phyloP scores from a whole-genome alignment of 441 rosid species.

The Pelargonium cotyledonis region DNA sequence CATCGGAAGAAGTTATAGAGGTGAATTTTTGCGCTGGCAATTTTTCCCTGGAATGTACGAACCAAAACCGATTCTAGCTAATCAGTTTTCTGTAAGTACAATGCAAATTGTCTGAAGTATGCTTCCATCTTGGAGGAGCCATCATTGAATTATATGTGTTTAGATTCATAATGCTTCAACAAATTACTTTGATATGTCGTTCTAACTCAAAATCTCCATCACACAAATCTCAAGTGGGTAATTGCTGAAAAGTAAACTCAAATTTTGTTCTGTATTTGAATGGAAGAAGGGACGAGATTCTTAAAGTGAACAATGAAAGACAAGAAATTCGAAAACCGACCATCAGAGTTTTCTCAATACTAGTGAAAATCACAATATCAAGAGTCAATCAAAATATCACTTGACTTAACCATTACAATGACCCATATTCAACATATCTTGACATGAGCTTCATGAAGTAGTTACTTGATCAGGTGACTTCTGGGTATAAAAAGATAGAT shows the following conservation, averaged over 20 bases:
- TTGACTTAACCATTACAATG: not conserved
- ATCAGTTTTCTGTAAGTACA: slow-evolving; percentile 90
- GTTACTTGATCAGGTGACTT: too few species aligned
- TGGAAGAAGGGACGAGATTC: not conserved
- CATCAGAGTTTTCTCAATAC: too few species aligned
- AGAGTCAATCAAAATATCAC: not conserved
- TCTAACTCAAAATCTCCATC: too few species aligned
- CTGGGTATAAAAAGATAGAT: too few species aligned
- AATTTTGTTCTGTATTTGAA: not conserved
- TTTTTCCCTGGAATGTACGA: slow-evolving; percentile 61
- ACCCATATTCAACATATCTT: not conserved
- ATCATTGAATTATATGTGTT: not conserved
- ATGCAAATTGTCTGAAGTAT: not conserved
- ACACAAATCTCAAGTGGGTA: not conserved
- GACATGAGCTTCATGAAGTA: too few species aligned
- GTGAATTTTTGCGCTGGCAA: slow-evolving; percentile 87
- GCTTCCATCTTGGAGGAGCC: not conserved
- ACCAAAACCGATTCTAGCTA: slow-evolving; percentile 67
- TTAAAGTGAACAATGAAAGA: not conserved
- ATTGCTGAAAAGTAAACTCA: not conserved
- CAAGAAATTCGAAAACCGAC: not conserved
- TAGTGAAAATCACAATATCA: not conserved
- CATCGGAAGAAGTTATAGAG: slow-evolving; percentile 86
- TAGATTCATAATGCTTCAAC: too few species aligned
- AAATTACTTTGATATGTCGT: too few species aligned